Evolutionary conservation across 164 flowering plant species (phyloP), one percentile per base, ranked within the genome.

Genomic region (Taxillus chinensis): DNA sequence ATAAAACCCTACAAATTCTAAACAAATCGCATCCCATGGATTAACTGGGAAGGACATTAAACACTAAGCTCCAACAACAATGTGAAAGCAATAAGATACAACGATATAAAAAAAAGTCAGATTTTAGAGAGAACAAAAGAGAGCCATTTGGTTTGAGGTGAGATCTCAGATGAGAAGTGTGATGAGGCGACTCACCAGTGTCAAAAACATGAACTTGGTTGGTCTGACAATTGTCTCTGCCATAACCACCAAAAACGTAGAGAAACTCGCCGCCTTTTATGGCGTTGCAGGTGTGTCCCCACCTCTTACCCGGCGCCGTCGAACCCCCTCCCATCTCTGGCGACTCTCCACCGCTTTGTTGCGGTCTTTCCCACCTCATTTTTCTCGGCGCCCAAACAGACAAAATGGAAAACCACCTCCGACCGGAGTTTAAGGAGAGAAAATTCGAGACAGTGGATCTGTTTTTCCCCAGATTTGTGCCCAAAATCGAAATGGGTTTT

Each of bases 211-310:
- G 89, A 40, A 90, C 90, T 70, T 82, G 83, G 66, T 93, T 93
- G 58, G 96, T 90, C 73, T 88, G 98, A 61, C 87, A 82, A 67
- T 85, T 89, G 56, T 83, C 82, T 70, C 74, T 69, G 61, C 97
- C 95, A 75, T 86, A 93, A 7, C 98, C 98, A 40, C 98, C 98
- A 59, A 93, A 90, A 12, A 93, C 85, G 63, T 86, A 90, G 64
- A 93, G 82, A 67, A 78, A 74, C 55, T 78, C 82, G 6, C 97
- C 98, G 43, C 96, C 92, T 76, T 72, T 79, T 70, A 93, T 65
- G 71, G 92, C 79, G 76, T 88, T 93, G 74, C 95, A 90, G 37
- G 98, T 86, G 76, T 93, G 98, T 5, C 98, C 98, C 98, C 98
- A 93, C 69, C 95, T 82, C 73, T 72, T 83, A 45, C 97, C 97